Base-by-base conservation (phyloP, 805 yeast genomes). In the Wickerhamomyces sydowiorum region DNA sequence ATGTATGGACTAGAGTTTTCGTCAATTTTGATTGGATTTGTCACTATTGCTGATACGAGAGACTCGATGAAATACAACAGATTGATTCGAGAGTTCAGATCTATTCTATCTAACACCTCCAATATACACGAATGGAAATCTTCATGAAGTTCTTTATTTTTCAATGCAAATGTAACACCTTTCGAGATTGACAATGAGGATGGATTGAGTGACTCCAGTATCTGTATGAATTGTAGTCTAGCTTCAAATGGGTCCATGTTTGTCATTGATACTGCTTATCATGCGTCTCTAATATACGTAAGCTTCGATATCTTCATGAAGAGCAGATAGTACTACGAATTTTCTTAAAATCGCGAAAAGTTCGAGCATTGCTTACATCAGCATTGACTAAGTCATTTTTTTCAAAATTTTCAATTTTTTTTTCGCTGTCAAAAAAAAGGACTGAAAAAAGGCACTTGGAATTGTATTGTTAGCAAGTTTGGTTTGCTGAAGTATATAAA, bases 211-310 rank as follows among this genome's bases (percentile, higher is more conserved):
- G 70, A 60, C 50, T 80, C 73, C 41, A 90, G 68, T 35, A 80
- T 75, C 51, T 80, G 86, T 6, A 78, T 71, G 53, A 90, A 82
- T 60, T 83, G 84, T 36, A 87, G 65, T 44, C 91, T 74, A 5
- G 90, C 89, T 55, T 87, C 96, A 60, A 91, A 86, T 1, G 96
- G 81, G 58, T 90, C 96, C 95, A 90, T 87, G 19, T 14, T 32
- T 3, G 22, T 32, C 23, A 19, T 32, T 32, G 13, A 32, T 14
- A 10, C 10, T 29, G 20, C 3, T 17, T 25, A 6, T 5, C n/a
- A 9, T 25, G 28, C 28, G 4, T 7, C 30, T 14, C 14, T 18
- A n/a, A n/a, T n/a, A n/a, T n/a, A n/a, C n/a, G n/a, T n/a, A n/a
- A n/a, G n/a, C n/a, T n/a, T n/a, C n/a, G n/a, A n/a, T n/a, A n/a